Base-by-base conservation (phyloP, 2,329 filamentous ascomycete genomes). In the Trichoderma aggressivum region DNA sequence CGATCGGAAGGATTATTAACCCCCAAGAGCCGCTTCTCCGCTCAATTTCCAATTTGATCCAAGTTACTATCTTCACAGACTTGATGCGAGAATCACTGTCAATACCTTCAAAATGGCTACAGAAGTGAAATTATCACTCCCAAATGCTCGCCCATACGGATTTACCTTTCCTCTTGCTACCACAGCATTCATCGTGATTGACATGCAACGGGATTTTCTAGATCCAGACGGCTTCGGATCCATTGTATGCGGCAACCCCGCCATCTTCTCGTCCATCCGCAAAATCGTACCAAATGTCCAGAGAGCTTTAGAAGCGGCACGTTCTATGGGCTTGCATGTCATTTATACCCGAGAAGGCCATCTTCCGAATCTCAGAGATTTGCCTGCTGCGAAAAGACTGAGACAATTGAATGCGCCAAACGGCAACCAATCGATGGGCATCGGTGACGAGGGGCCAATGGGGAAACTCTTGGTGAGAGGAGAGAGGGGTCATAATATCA, bases 331-430 rank as follows among this genome's bases (percentile, higher is more conserved):
- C 8, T 26, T 68, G 55, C 55, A 68, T 60, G 21, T 60, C 7
- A 60, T 68, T 34, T 68, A 60, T 21, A 68, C 65, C 5, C 30
- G 65, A 8, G 65, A 68, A 28, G 65, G 65, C n/a, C 36, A 68
- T 43, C 65, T 58, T 18, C 10, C 55, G 14, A 50, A 30, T 7
- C 55, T 68, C 16, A 34, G 55, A 18, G 65, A 68, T 11, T 10
- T 68, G 7, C 26, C 65, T 0, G 65, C 55, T 11, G 55, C 65
- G 6, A 68, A 47, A 26, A 32, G 14, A 24, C 4, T 53, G 0
- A 68, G 55, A n/a, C 55, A 68, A 26, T 1, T 6, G 3, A 59
- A 7, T 21, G 28, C 28, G 8, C 36, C 55, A 7, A 50, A 60
- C 34, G 28, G 36, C 28, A 28, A 3, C 32, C 55, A 60, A 50